Evolutionary conservation across 2,329 filamentous ascomycete species (phyloP), one percentile per base, ranked within the genome.

Genomic region (Fusarium brevicatenulatum): DNA sequence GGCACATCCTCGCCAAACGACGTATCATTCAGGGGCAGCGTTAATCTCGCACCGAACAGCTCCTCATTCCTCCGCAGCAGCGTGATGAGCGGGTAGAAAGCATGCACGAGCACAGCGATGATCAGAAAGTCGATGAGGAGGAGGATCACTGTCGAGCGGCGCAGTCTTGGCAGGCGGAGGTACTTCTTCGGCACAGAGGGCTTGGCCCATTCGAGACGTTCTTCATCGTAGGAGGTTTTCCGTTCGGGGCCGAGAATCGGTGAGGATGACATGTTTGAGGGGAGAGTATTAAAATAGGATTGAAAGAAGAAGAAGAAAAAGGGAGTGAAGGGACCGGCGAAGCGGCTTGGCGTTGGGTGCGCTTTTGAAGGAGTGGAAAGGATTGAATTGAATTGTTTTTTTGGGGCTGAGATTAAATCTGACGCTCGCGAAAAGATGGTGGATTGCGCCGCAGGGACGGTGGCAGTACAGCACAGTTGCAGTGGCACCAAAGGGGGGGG

Each of bases 1-100:
- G 92, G 91, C 7, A 65, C 7, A 28, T 57, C 54, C 54, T 55
- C 28, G n/a, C 9, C 37, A 30, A 61, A 21, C 90, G 91, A 78
- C 91, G 90, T 83, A 93, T 91, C 63, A 92, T 91, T 78, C 92
- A 92, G 81, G 32, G 58, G 34, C 60, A 79, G 63, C 4, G 56
- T 69, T 53, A 81, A 72, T 11, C 70, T 75, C 40, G 78, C 70
- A 32, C 69, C 72, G 15, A 81, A 81, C 9, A 81, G 65, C 64
- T 81, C 79, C 23, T 80, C 72, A 60, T 81, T 81, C 23, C 78
- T 70, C 75, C 92, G 85, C 49, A 95, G 86, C 16, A 95, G 86
- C 13, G 90, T 89, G 66, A 95, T 87, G 40, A 95, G 86, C 13
- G 91, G 93, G 83, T 90, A 93, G 77, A 93, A 91, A 70, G 86